phyloP scores from a whole-genome alignment of 306 rosid species.

The Nissolia schottii region DNA sequence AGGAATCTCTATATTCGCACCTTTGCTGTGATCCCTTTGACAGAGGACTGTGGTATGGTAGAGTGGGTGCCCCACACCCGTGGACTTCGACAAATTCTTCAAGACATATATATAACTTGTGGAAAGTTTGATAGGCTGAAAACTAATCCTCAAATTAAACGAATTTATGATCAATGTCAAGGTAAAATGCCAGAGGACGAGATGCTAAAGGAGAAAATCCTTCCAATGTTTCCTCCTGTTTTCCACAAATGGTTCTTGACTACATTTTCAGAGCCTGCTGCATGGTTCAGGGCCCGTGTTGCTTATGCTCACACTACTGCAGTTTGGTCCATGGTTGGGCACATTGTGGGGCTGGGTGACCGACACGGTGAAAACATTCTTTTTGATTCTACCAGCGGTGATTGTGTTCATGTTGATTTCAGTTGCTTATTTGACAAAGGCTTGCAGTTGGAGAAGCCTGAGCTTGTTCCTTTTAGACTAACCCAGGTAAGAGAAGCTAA shows the following conservation, averaged over 20 bases:
- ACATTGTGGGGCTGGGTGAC: constrained; percentile 95
- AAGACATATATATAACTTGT: constrained; percentile 73
- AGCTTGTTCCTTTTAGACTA: constrained; percentile 92
- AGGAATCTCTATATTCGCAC: constrained; percentile 96
- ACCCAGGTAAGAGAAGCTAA: constrained; percentile 68
- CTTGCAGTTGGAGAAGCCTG: constrained; percentile 95
- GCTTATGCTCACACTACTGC: constrained; percentile 98
- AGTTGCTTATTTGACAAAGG: constrained; percentile 98
- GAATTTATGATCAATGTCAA: constrained; percentile 85
- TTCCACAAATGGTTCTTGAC: constrained; percentile 93
- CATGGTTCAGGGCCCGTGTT: constrained; percentile 95
- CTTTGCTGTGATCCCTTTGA: constrained; percentile 90
- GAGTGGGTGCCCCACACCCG: constrained; percentile 98
- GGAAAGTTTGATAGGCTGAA: constrained; percentile 87
- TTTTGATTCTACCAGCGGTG: constrained; percentile 91
- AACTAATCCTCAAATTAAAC: constrained; percentile 81
- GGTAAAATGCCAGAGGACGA: constrained; percentile 82
- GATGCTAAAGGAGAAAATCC: constrained; percentile 76
- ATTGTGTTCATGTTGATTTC: constrained; percentile 97
- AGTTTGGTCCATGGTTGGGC: constrained; percentile 99
- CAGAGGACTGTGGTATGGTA: constrained; percentile 98
- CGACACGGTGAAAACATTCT: constrained; percentile 97
- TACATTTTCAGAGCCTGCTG: constrained; percentile 97
- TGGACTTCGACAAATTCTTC: constrained; percentile 89
- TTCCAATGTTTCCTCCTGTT: constrained; percentile 94